Percentiles rank a stretch among this genome's conserved stretches.
Conservation (phyloP, 306 rosid genomes). For the Casuarina equisetifolia region DNA sequence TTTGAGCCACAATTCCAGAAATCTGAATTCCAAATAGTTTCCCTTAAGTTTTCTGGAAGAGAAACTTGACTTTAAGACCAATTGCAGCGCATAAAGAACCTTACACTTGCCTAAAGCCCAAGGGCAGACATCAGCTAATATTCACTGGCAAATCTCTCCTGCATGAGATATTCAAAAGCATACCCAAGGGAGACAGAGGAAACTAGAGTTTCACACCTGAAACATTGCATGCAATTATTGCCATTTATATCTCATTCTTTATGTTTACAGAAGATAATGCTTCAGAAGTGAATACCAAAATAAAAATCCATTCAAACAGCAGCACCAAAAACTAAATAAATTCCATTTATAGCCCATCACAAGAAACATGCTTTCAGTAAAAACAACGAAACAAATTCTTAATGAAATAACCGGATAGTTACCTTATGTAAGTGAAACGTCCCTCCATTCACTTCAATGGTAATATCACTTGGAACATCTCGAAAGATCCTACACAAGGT, state of each 20-base stretch:
- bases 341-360: neutral
- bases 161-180: neutral
- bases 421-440: constrained; percentile 86
- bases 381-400: constrained; percentile 12
- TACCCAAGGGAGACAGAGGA: neutral
- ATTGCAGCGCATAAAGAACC: neutral
- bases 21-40: neutral
- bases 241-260: neutral
- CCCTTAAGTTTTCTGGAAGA: neutral
- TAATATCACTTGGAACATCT: constrained; percentile 96
- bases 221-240: neutral
- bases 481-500: constrained; percentile 82
- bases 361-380: constrained; percentile 2
- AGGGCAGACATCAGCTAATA: neutral
- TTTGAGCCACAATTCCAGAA: neutral
- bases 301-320: neutral
- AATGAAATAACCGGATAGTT: constrained; percentile 21
- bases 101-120: neutral
- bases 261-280: neutral
- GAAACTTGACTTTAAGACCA: neutral
- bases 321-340: neutral
- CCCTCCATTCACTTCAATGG: constrained; percentile 76
- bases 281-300: neutral
- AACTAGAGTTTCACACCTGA: neutral
- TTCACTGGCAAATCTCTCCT: neutral